Evolutionary conservation across 371 early-diverging fungal species (phyloP).

Genomic region (Phascolomyces articulosus): DNA sequence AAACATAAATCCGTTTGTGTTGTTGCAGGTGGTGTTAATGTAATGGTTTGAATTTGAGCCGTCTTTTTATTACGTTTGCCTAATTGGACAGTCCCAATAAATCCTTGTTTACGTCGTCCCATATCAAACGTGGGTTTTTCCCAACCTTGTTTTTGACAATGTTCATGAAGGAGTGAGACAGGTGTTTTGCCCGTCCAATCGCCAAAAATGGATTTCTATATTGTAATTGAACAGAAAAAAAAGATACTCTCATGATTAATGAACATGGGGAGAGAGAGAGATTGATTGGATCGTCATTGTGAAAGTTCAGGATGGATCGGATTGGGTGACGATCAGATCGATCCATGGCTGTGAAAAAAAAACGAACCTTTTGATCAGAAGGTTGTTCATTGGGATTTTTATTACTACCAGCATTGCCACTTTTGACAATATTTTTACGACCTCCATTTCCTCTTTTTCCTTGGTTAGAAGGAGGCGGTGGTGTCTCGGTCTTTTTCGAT

Average conservation of each 20-base stretch:
- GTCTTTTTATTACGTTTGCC: constrained; percentile 75
- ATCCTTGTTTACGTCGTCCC: constrained; percentile 45
- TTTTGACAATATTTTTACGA: constrained; percentile 35
- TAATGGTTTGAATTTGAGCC: constrained; percentile 59
- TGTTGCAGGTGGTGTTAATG: constrained; percentile 44
- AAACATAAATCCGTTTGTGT: constrained; percentile 21
- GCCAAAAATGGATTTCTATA: constrained; percentile 58
- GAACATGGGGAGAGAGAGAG: too few species aligned
- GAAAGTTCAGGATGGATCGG: too few species aligned
- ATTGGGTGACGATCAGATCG: background rate
- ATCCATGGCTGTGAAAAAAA: background rate
- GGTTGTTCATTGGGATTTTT: constrained; percentile 18
- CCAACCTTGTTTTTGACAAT: constrained; percentile 80
- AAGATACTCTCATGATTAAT: too few species aligned
- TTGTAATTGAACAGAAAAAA: background rate
- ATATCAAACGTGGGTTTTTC: constrained; percentile 72
- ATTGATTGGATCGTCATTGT: too few species aligned
- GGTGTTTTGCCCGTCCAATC: constrained; percentile 91
- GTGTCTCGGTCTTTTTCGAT: constrained; percentile 6
- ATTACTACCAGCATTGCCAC: constrained; percentile 37
- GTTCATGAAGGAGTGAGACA: constrained; percentile 75
- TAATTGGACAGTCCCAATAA: constrained; percentile 60
- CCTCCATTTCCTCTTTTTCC: constrained; percentile 11
- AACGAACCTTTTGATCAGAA: constrained; percentile 19
- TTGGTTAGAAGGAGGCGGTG: constrained; percentile 1